Evolutionary conservation across 2,329 filamentous ascomycete species (phyloP), one percentile per base, ranked within the genome.

Genomic region (Sordariomycetes sp.): DNA sequence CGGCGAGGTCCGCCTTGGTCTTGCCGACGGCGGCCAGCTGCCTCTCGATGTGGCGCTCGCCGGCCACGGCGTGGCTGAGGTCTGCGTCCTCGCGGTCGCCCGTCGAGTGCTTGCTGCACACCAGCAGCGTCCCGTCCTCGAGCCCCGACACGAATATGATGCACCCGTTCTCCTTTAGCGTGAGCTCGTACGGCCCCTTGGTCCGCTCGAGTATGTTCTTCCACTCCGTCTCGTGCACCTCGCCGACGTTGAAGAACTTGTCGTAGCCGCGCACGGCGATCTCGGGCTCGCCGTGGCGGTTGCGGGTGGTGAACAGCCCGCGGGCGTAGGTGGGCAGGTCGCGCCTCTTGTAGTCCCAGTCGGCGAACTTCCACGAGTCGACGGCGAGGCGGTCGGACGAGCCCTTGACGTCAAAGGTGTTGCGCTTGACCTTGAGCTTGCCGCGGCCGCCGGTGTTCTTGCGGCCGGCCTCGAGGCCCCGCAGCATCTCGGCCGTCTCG

Each of bases 81-180:
- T 85, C 79, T 5, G 77, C 73, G 67, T 95, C 90, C 24, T 72
- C 73, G n/a, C 93, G 82, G 25, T 83, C 77, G 7, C 94, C 94
- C 0, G 92, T 97, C 0, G 94, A 97, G 71, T 99, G 94, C 69
- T 99, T 99, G 79, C 93, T 97, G 81, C 93, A 97, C n/a, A 99
- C 92, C 8, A 99, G 77, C 11, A 99, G 77, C 1, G 89, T 90
- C 40, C 84, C 92, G 66, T 97, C 92, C 66, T 95, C 89, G 24
- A 99, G 78, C 16, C 92, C 94, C 18, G 91, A 87, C 52, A 99
- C 85, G 75, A 99, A 99, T 64, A 99, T 97, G 71, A 99, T 99
- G 72, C 94, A 99, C n/a, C 94, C 94, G 67, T 99, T 99, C 73
- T 99, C 94, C 74, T 99, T 99, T 57, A 97, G 83, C 59, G 91